Conservation (phyloP, 345 rosid species). For the Eucalyptus erythrocorys region DNA sequence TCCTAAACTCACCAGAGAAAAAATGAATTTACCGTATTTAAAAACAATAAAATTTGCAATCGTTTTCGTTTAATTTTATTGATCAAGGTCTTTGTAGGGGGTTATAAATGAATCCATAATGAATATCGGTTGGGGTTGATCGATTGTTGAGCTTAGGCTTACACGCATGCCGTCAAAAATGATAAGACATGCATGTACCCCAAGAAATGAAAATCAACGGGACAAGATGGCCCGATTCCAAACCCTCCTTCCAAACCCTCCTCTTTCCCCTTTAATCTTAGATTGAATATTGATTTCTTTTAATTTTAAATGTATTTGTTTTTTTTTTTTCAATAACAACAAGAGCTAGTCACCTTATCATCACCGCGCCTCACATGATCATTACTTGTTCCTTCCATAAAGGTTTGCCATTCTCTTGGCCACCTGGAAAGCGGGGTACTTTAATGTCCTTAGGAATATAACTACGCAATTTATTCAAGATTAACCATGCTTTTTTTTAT, state of each 20-base stretch:
- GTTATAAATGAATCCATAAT: not conserved
- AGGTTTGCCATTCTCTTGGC: rapidly evolving
- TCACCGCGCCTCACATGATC: rapidly evolving
- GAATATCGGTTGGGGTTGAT: rapidly evolving
- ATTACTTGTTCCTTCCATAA: not conserved
- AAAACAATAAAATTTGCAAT: not conserved
- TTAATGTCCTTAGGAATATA: not conserved
- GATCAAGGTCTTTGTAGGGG: not conserved
- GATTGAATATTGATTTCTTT: not conserved
- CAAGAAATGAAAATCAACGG: not conserved
- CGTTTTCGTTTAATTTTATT: not conserved
- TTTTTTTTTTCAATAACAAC: not conserved
- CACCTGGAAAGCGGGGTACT: not conserved
- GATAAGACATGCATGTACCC: not conserved
- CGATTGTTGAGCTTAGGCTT: rapidly evolving
- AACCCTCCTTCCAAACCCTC: not conserved
- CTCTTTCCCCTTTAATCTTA: not conserved
- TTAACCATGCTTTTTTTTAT: no score
- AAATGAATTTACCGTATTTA: not conserved
- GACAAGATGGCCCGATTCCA: not conserved
- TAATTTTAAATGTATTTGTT: rapidly evolving
- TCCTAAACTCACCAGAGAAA: not conserved
- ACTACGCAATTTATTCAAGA: not conserved
- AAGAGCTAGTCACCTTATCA: not conserved
- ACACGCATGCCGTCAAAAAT: rapidly evolving